Base-by-base conservation (phyloP, 176 grass and related monocot genomes). In the Triticum aestivum region DNA sequence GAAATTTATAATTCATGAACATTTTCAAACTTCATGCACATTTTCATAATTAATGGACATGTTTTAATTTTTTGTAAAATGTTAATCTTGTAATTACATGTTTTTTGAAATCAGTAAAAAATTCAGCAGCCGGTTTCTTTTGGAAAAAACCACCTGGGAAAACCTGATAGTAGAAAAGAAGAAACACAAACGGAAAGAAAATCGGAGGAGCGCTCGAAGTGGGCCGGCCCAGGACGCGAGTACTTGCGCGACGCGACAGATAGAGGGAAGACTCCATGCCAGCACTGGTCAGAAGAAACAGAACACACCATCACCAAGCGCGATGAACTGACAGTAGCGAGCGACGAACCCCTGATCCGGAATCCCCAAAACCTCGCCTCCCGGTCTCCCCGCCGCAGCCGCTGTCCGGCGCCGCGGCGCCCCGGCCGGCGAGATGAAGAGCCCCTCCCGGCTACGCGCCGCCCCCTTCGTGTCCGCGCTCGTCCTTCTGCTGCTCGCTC, bases 401-500 rank as follows among this genome's bases (percentile, higher is more conserved):
- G n/a, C 44, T 44, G 62, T 37, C 20, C 56, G 56, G 13, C 56
- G 52, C 47, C 34, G 58, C 79, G 33, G 64, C 84, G 17, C 65
- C 30, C 56, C 37, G 23, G 41, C 30, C 34, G 49, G 63, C 70
- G 41, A 67, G 62, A 91, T 91, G 86, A n/a, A 3, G 56, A 21
- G 56, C 18, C 6, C 51, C 77, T 81, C 49, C 29, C 39, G 82
- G n/a, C 34, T 1, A 15, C n/a, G 11, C 39, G 6, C 38, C 8
- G 8, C 12, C 38, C 39, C 65, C 41, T 52, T 70, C 47, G 67
- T 75, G 17, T 59, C 66, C 66, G 56, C 79, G 6, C 65, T 87
- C 34, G 42, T 75, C 7, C 39, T 90, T 0, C 59, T 87, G 26
- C 74, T 90, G 10, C 68, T 87, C 34, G 59, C 69, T 6, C 75